These are phyloP conservation scores for Seiridium cupressi DNA, from an alignment of 2,329 filamentous ascomycete species.

Conservation along the genomic window DNA sequence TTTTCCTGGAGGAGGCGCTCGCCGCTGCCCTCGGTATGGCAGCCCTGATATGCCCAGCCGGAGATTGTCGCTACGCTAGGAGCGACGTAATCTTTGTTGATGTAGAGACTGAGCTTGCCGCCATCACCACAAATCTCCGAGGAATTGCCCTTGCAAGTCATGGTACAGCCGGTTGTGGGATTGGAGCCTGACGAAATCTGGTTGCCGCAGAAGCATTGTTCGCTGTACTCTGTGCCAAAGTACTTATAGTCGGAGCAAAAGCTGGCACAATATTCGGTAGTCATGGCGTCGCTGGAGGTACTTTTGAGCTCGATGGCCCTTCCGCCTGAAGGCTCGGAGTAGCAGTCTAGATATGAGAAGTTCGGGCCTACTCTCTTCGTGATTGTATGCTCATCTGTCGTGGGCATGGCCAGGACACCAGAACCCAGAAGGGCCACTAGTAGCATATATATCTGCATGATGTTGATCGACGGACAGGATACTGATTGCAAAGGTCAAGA, in stretches of 20 bases:
- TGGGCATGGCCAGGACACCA: not conserved
- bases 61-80: slow-evolving; percentile 7
- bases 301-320: slow-evolving; percentile 3
- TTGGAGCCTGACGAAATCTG: slow-evolving; percentile 31
- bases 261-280: slow-evolving; percentile 5
- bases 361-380: not conserved
- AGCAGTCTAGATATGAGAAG: slow-evolving; percentile 36
- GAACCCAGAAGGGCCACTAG: not conserved
- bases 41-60: slow-evolving; percentile 33
- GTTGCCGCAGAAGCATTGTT: slow-evolving; percentile 20
- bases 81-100: slow-evolving; percentile 8
- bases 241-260: slow-evolving; percentile 9
- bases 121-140: slow-evolving; percentile 23
- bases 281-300: slow-evolving; percentile 42
- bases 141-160: slow-evolving; percentile 34
- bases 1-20: slow-evolving; percentile 29
- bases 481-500: not conserved
- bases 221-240: slow-evolving; percentile 12
- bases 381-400: not conserved
- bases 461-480: not conserved
- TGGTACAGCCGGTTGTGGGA: slow-evolving; percentile 34
- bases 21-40: slow-evolving; percentile 40
- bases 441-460: not conserved
- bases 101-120: slow-evolving; percentile 37
- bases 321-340: slow-evolving; percentile 11